Evolutionary conservation across 2,329 filamentous ascomycete genomes (phyloP).

Genomic region (Phialophora expanda): DNA sequence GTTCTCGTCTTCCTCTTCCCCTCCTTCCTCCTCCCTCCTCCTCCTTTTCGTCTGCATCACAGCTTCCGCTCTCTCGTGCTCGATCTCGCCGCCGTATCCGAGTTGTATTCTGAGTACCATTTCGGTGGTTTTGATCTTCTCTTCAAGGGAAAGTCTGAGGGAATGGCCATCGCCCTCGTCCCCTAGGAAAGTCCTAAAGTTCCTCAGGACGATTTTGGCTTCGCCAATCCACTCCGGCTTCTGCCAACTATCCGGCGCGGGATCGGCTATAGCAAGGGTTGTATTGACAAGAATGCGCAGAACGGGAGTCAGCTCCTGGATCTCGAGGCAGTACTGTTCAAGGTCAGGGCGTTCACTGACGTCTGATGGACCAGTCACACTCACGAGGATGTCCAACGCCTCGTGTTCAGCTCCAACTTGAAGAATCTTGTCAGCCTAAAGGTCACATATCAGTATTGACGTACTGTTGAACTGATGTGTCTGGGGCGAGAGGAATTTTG

Average conservation of each 20-base stretch:
- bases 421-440: neutral
- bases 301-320: neutral
- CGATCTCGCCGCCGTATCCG: neutral
- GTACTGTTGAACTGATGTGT: neutral
- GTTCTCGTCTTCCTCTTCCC: neutral
- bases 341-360: neutral
- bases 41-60: neutral
- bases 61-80: neutral
- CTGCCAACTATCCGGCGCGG: neutral
- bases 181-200: too few relatives aligned
- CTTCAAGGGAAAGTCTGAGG: neutral
- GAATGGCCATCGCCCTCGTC: neutral
- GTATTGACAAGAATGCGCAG: conserved; percentile 6
- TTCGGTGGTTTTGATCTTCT: neutral
- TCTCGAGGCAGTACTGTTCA: conserved; percentile 2
- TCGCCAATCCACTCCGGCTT: conserved; percentile 5
- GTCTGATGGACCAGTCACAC: neutral
- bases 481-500: too few relatives aligned
- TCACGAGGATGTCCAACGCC: conserved; percentile 5
- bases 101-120: neutral
- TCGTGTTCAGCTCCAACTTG: neutral
- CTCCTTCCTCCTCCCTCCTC: neutral
- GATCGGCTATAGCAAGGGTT: neutral
- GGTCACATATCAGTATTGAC: neutral
- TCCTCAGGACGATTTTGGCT: conserved; percentile 4